Evolutionary conservation across 2,329 filamentous ascomycete genomes (phyloP), one percentile per base, ranked within the genome.

Genomic region (Calonectria naviculata): DNA sequence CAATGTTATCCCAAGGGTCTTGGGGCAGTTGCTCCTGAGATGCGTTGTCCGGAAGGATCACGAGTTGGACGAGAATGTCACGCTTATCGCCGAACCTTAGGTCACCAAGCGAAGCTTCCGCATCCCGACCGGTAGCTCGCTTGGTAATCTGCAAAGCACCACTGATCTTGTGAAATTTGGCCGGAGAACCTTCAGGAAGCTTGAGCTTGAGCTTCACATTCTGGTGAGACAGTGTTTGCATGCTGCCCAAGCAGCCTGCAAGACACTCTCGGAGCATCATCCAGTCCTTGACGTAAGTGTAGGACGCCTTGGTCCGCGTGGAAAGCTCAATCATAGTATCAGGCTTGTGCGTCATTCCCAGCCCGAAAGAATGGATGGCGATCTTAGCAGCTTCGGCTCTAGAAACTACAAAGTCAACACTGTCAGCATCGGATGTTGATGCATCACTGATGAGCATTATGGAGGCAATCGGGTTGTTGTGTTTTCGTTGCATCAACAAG

Each of bases 231-330:
- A 95, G 93, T 2, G 94, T 95, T 83, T 99, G 97, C 81, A 98
- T 89, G 17, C 95, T 92, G 56, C 97, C 97, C 31, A 99, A 87
- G 79, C 96, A 98, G 49, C 97, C 97, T 28, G 95, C 97, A 52
- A 98, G 89, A 81, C 97, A 98, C 83, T 99, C 97, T 31, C 97
- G 93, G 41, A 99, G 89, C 96, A 98, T 99, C 96, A 98, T 98
- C 97, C 97, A 99, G 83, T 99, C 97, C 84, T 98, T 99, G 76
- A 99, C 95, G 79, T 98, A 99, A 1, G 95, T 97, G 80, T 98
- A 99, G 1, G 95, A 97, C 5, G 95, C 97, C 85, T 98, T 99
- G 4, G 97, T 99, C 71, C 95, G 90, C 8, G 94, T 97, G 0
- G 97, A 98, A 15, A 99, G 87, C 84, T 98, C 96, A 73, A 99